Conservation (phyloP, 768 basidiomycete genomes). For the Trametes maxima region DNA sequence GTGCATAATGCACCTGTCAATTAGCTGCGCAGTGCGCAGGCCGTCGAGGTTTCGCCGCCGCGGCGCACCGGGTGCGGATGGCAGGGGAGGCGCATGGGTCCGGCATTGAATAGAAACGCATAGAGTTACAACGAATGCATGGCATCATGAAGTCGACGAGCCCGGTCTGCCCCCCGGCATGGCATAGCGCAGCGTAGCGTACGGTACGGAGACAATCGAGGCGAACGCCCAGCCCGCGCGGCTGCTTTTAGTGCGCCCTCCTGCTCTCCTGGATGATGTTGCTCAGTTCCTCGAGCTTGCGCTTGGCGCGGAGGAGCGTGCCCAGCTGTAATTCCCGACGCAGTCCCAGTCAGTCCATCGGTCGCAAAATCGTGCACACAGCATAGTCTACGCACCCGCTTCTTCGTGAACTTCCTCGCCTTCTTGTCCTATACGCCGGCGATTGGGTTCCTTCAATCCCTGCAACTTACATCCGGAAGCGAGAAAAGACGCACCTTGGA, state of each 20-base stretch:
- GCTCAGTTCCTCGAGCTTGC: slow-evolving; percentile 96
- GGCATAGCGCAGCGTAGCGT: slow-evolving; percentile 16
- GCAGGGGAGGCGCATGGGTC: slow-evolving; percentile 13
- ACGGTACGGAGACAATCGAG: slow-evolving; percentile 12
- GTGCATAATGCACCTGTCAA: no score
- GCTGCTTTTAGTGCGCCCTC: slow-evolving; percentile 53
- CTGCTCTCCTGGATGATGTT: slow-evolving; percentile 92
- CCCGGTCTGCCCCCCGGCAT: slow-evolving; percentile 5
- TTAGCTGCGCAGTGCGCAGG: background rate
- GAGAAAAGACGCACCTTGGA: slow-evolving; percentile 69
- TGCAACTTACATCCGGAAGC: background rate
- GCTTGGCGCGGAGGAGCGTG: slow-evolving; percentile 96
- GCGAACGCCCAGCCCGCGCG: slow-evolving; percentile 11
- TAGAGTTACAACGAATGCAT: slow-evolving; percentile 31
- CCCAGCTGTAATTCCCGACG: slow-evolving; percentile 64
- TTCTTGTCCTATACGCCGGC: slow-evolving; percentile 84
- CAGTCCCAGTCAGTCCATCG: slow-evolving; percentile 11
- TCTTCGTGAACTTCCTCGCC: slow-evolving; percentile 98
- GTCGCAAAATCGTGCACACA: background rate
- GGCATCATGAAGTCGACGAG: slow-evolving; percentile 27
- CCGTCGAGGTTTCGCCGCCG: background rate
- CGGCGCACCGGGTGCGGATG: background rate
- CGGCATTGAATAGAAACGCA: slow-evolving; percentile 25
- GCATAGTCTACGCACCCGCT: slow-evolving; percentile 71
- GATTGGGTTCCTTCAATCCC: background rate